These are phyloP conservation scores for Tolypocladium sp. DNA, from an alignment of 2,329 filamentous ascomycete genomes.

Conservation along the genomic window DNA sequence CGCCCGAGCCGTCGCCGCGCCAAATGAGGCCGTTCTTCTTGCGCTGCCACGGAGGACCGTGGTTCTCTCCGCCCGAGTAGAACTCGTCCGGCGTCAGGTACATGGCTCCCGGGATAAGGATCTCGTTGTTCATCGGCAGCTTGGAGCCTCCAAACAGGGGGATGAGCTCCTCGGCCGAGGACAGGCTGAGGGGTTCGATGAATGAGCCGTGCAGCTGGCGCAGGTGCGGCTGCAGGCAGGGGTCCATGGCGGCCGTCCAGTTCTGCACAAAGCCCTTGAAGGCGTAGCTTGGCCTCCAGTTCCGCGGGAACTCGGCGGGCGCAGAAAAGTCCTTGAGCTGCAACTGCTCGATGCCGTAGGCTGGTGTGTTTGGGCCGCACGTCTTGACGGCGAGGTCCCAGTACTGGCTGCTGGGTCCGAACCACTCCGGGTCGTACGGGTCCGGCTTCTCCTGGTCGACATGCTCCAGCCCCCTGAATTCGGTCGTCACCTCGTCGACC, in stretches of 20 bases:
- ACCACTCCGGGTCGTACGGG: conserved; percentile 38
- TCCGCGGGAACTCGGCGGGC: conserved; percentile 22
- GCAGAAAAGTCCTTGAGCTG: conserved; percentile 19
- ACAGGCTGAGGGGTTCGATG: conserved; percentile 41
- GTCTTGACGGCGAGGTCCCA: conserved; percentile 50
- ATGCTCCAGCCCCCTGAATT: conserved; percentile 29
- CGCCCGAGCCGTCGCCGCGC: conserved; percentile 58
- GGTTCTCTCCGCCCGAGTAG: conserved; percentile 46
- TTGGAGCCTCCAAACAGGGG: conserved; percentile 57
- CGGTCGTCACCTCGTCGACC: conserved; percentile 31
- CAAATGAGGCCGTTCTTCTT: conserved; percentile 50
- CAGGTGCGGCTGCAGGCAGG: conserved; percentile 47
- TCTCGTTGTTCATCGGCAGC: conserved; percentile 53
- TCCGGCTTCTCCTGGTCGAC: conserved; percentile 24
- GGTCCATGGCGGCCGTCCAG: conserved; percentile 48
- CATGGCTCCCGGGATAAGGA: conserved; percentile 55
- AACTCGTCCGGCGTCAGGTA: conserved; percentile 50
- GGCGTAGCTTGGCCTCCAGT: conserved; percentile 25
- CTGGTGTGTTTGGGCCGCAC: conserved; percentile 47
- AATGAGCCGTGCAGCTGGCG: conserved; percentile 47
- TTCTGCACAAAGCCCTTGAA: conserved; percentile 44
- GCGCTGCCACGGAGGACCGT: conserved; percentile 47
- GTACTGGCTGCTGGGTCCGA: conserved; percentile 36
- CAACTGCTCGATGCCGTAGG: conserved; percentile 24
- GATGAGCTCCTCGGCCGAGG: conserved; percentile 43